Evolutionary conservation across 2,329 filamentous ascomycete species (phyloP).

Genomic region (Paecilomyces sp.): DNA sequence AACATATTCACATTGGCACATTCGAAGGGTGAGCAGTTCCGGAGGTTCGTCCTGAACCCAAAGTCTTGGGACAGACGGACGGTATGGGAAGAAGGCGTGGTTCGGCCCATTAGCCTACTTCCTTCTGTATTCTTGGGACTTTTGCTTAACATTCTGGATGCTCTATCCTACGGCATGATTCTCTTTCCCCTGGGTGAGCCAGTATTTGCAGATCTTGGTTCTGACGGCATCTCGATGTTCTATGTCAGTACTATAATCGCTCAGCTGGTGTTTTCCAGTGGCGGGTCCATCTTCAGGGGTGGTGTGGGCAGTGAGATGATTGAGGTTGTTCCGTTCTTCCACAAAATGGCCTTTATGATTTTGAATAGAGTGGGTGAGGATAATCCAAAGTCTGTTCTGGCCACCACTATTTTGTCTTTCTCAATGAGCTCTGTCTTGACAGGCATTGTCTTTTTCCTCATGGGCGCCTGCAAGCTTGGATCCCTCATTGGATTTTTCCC

Average conservation of each 20-base stretch:
- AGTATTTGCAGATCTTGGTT: conserved; percentile 76
- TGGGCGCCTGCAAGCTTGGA: conserved; percentile 80
- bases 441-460: conserved; percentile 81
- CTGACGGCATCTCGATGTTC: conserved; percentile 96
- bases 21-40: conserved; percentile 13
- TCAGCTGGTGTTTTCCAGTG: conserved; percentile 78
- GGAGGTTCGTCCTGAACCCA: conserved; percentile 47
- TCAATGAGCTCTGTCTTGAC: conserved; percentile 86
- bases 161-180: conserved; percentile 93
- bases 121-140: conserved; percentile 85
- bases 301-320: conserved; percentile 96
- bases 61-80: conserved; percentile 64
- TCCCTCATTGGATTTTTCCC: conserved; percentile 96
- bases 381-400: conserved; percentile 77
- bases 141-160: conserved; percentile 87
- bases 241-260: conserved; percentile 96
- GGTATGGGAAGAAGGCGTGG: conserved; percentile 57
- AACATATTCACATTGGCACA: conserved; percentile 10
- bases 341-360: conserved; percentile 94
- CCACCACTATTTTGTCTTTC: conserved; percentile 89
- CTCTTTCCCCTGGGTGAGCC: conserved; percentile 84
- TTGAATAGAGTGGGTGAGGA: conserved; percentile 69
- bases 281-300: conserved; percentile 80
- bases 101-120: conserved; percentile 63
- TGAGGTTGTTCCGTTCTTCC: conserved; percentile 97